Conservation (phyloP, 1,284 basidiomycete genomes). For the Sanghuangporus weigelae region DNA sequence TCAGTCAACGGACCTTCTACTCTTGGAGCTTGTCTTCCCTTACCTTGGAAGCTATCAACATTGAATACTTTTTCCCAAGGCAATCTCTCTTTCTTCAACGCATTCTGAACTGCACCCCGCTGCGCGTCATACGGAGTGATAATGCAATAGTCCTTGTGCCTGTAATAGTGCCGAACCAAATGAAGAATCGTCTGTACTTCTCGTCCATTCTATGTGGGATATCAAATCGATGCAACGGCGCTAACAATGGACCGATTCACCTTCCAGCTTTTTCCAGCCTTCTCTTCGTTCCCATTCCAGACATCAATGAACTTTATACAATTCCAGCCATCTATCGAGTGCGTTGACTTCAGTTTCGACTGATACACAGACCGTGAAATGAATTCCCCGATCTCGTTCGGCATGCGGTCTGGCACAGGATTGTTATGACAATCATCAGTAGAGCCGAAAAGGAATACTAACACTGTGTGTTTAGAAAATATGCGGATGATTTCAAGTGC, state of each 20-base stretch:
- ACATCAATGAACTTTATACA: slow-evolving; percentile 44
- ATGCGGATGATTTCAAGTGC: slow-evolving; percentile 30
- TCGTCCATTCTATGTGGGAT: slow-evolving; percentile 32
- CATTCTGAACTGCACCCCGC: slow-evolving; percentile 36
- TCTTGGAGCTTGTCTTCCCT: background rate
- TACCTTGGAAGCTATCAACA: slow-evolving; percentile 49
- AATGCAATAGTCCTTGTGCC: slow-evolving; percentile 34
- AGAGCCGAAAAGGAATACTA: slow-evolving; percentile 11
- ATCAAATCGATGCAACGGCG: background rate
- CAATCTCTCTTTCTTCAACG: slow-evolving; percentile 32
- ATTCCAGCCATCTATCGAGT: slow-evolving; percentile 24
- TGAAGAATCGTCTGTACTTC: slow-evolving; percentile 37
- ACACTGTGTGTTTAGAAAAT: slow-evolving; percentile 44
- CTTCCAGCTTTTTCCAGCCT: slow-evolving; percentile 37
- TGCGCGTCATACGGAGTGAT: slow-evolving; percentile 57
- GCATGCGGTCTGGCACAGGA: slow-evolving; percentile 42
- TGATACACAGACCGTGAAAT: slow-evolving; percentile 42
- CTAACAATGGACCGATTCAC: slow-evolving; percentile 28
- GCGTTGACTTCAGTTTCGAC: slow-evolving; percentile 32
- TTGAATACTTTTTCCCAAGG: slow-evolving; percentile 44
- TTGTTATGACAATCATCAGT: background rate
- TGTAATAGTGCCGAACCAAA: slow-evolving; percentile 38
- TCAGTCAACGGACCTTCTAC: background rate
- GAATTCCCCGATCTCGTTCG: slow-evolving; percentile 39
- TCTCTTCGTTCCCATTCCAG: slow-evolving; percentile 29